Base-by-base conservation (phyloP, 1,139 yeast species). In the Geotrichum macrosporum region DNA sequence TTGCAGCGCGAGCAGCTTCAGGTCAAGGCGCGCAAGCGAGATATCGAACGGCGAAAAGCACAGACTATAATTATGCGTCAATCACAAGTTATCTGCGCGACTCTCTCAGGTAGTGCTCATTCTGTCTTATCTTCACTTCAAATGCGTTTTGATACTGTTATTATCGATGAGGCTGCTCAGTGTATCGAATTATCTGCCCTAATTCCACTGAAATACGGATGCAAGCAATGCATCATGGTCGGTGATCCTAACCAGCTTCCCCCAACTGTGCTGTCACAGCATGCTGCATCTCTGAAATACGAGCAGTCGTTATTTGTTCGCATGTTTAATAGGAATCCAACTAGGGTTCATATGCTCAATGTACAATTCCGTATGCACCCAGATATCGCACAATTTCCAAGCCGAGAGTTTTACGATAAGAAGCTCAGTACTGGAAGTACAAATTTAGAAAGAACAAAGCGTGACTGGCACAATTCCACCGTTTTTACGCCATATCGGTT, bases 281-380 rank as follows among this genome's bases (percentile, higher is more conserved):
- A 80, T 6, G 97, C 97, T 1, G 81, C 94, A 1, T 72, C 77
- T 5, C 77, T 75, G 53, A 78, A 80, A 38, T 94, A 94, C 61
- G 96, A 92, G 54, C 95, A 89, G 64, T 84, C 95, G 61, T 73
- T 94, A 60, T 94, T 94, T 65, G 97, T 89, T 26, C 76, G 99
- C 57, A 88, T 94, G 94, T 95, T 84, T 58, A 77, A 78, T 87
- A 61, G 81, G 21, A 30, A 47, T 58, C 81, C 77, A 29, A 72
- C 69, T 54, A 78, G 80, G 0, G 82, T 84, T 2, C 79, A 87
- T 56, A 70, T 94, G 56, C 74, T 94, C 58, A 82, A 92, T 64
- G 92, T 87, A n/a, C 99, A 94, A 62, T 94, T 92, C 64, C 92
- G 98, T 70, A 94, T 94, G 98, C 95, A 94, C 65, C 96, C 98